Conservation (phyloP, 768 basidiomycete species). For the Auricularia sp. region DNA sequence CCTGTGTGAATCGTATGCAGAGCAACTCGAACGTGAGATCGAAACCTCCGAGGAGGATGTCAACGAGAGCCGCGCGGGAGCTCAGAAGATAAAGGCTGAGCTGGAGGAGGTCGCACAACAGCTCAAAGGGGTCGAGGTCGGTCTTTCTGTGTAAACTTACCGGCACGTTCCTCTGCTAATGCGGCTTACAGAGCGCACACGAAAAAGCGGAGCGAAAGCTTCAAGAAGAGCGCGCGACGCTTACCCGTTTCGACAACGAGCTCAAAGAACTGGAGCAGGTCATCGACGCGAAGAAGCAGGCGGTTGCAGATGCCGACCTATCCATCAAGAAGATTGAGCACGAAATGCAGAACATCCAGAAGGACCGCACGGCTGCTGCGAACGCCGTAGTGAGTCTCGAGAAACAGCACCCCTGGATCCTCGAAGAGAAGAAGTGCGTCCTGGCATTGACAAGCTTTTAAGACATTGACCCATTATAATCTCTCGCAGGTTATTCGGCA, state of each 20-base stretch:
- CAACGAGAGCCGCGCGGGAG: conserved; percentile 34
- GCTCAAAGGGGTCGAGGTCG: conserved; percentile 37
- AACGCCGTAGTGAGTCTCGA: conserved; percentile 58
- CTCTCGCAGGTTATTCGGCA: conserved; percentile 65
- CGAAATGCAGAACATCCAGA: conserved; percentile 48
- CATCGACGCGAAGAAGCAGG: conserved; percentile 73
- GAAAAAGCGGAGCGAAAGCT: conserved; percentile 61
- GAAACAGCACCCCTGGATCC: conserved; percentile 80
- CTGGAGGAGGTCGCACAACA: conserved; percentile 48
- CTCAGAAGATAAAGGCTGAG: conserved; percentile 51
- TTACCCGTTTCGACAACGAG: conserved; percentile 83
- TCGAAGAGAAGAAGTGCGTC: conserved; percentile 67
- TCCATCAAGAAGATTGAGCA: conserved; percentile 59
- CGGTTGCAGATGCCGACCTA: conserved; percentile 57
- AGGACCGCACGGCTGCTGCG: conserved; percentile 50
- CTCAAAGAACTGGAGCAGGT: conserved; percentile 71
- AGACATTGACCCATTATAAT: neutral
- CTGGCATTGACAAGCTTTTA: conserved; percentile 21
- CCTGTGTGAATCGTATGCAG: conserved; percentile 26
- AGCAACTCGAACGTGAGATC: conserved; percentile 75
- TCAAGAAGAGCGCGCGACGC: conserved; percentile 75
- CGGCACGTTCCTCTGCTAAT: neutral
- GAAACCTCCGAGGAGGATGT: conserved; percentile 30
- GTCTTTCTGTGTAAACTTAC: neutral
- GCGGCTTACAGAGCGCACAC: conserved; percentile 37